Evolutionary conservation across 2,329 filamentous ascomycete genomes (phyloP), one percentile per base, ranked within the genome.

Genomic region (Curvularia lunata): DNA sequence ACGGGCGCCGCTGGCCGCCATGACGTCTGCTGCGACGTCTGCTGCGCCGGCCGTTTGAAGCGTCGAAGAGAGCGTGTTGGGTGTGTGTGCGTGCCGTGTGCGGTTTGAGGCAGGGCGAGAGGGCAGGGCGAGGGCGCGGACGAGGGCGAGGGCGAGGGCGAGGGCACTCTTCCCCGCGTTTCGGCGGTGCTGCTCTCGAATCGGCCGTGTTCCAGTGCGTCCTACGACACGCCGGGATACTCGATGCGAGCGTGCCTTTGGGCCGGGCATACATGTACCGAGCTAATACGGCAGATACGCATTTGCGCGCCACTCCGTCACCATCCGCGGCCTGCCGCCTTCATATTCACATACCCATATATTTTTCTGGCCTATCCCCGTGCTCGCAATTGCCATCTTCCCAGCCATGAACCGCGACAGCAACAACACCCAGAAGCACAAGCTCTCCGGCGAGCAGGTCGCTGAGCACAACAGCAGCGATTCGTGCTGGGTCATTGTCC

Each of bases 381-480:
- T 37, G 16, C 32, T 16, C 2, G 32, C 16, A n/a, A 37, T 37
- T 37, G 45, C 57, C 45, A 48, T 42, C 51, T n/a, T 47, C 56
- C 43, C 68, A 62, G 72, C 65, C 56, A 81, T 81, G 79, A 81
- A 80, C 56, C 79, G 65, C 71, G 63, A 75, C 42, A 78, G 75
- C 72, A 78, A 78, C 63, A 60, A 77, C 61, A 78, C 73, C 47
- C 76, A 79, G 65, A 65, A 63, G 52, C 64, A 68, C 34, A 80
- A 81, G 75, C 79, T 83, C 65, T 79, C 76, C 4, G 80, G 79
- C 54, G 71, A 71, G 47, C 72, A 76, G 12, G 67, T 91, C 58
- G 86, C 86, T 54, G 82, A 92, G 80, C 94, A 98, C 82, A 90
- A 90, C 79, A 89, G 82, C 69, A 85, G 85, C 69, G 87, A 96